phyloP scores from a whole-genome alignment of 2,329 filamentous ascomycete species.

The Hyphodiscus sp. region DNA sequence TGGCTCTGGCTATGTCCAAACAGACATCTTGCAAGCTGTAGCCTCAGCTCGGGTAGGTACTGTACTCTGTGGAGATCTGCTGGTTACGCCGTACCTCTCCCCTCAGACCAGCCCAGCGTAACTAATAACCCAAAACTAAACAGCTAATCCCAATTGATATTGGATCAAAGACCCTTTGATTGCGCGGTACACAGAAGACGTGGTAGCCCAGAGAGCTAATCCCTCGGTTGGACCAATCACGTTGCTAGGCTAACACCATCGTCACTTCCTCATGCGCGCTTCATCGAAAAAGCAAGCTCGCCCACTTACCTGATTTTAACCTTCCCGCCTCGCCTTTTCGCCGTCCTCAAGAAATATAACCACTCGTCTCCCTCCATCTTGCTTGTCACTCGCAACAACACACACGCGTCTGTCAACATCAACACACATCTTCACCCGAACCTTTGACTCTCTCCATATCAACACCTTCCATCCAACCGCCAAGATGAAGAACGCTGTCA shows the following conservation, averaged over 20 bases:
- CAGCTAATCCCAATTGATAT: not conserved
- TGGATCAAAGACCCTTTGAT: not conserved
- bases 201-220: not conserved
- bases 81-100: no score
- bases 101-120: no score
- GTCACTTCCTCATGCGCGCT: not conserved
- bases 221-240: not conserved
- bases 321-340: not conserved
- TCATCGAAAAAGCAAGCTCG: not conserved
- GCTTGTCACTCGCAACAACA: not conserved
- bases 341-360: not conserved
- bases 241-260: not conserved
- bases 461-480: conserved; percentile 3
- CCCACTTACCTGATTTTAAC: not conserved
- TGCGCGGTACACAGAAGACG: not conserved
- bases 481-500: conserved; percentile 28
- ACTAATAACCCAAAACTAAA: no score
- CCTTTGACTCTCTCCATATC: not conserved
- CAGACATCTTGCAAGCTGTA: no score
- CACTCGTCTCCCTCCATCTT: not conserved
- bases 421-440: not conserved
- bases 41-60: no score
- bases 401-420: not conserved
- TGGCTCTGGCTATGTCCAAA: not conserved
- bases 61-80: no score